Evolutionary conservation across 441 rosid genomes (phyloP).

Genomic region (Brassica hybrid): DNA sequence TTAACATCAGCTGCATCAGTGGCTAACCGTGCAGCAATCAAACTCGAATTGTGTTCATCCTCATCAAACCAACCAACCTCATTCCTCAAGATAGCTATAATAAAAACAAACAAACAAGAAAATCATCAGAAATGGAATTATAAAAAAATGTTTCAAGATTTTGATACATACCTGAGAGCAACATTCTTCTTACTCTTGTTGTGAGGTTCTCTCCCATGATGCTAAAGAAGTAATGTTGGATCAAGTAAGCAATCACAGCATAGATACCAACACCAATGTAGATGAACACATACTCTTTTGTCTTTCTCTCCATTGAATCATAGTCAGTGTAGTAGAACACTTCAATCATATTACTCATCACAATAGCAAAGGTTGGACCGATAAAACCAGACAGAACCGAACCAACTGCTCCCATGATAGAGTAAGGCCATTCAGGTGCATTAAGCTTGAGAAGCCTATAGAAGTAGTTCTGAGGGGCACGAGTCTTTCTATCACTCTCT

Average conservation of each 20-base stretch:
- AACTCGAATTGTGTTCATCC: slow-evolving; percentile 97
- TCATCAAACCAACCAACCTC: slow-evolving; percentile 99
- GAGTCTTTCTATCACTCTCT: slow-evolving; percentile 86
- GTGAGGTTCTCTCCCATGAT: slow-evolving; percentile 99
- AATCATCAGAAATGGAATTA: not conserved
- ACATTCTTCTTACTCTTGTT: slow-evolving; percentile 97
- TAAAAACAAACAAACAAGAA: slow-evolving; percentile 10
- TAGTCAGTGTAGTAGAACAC: slow-evolving; percentile 93
- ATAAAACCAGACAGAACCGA: slow-evolving; percentile 94
- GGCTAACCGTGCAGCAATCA: slow-evolving; percentile 81
- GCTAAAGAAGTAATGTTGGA: slow-evolving; percentile 98
- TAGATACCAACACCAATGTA: slow-evolving; percentile 96
- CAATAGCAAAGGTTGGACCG: slow-evolving; percentile 94
- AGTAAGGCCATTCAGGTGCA: slow-evolving; percentile 99
- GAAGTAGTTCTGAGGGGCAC: slow-evolving; percentile 90
- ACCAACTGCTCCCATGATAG: slow-evolving; percentile 94
- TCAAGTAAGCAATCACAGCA: slow-evolving; percentile 91
- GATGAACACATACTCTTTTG: slow-evolving; percentile 93
- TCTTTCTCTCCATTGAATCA: slow-evolving; percentile 91
- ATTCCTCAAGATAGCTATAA: slow-evolving; percentile 86
- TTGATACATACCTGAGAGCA: slow-evolving; percentile 83
- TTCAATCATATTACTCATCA: slow-evolving; percentile 98
- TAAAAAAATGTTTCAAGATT: not conserved
- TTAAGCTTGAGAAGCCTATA: slow-evolving; percentile 90
- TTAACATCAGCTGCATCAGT: slow-evolving; percentile 96